Evolutionary conservation across 305 asterid species (phyloP), one percentile per base, ranked within the genome.

Genomic region (Fraxinus ornus): DNA sequence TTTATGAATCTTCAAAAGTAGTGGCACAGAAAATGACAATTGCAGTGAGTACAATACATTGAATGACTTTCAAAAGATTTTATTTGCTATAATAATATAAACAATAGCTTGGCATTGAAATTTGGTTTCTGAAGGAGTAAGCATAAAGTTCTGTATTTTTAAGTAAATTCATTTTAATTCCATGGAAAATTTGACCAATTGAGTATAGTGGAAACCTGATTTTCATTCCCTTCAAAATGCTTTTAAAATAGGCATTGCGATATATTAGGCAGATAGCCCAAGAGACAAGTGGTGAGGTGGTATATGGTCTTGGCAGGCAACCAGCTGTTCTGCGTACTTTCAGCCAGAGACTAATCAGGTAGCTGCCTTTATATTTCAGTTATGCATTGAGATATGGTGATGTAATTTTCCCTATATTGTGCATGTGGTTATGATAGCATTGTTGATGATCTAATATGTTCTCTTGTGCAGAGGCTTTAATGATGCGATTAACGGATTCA

Each of bases 341-440:
- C 88, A 92, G 98, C 90, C 98, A 92, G 94, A 89, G 97, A 89
- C 83, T 95, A 84, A 90, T 92, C 95, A 92, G 95, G 98, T 93
- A 82, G 33, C 13, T 30, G 32, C 30, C 8, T 37, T 5, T 52
- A 9, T 55, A 13, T 78, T 52, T 32, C 19, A 8, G 75, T 68
- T 68, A 68, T 26, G 75, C 75, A 68, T 28, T 68, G 75, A 68
- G 75, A 13, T 68, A 68, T 9, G 17, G 32, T 62, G 33, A 62
- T 9, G 17, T 62, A 7, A 32, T 44, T 28, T 5, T 62, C 8
- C 26, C 24, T 15, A 9, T 78, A 47, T 66, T 60, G 26, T 57
- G 33, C 52, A 44, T 24, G 49, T 7, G 8, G 41, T 62, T 32
- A 24, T 49, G 52, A 52, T 57, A 57, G 68, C 28, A 73, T 10